phyloP scores from a whole-genome alignment of 257 asterid species.

The Fraxinus pennsylvanica region DNA sequence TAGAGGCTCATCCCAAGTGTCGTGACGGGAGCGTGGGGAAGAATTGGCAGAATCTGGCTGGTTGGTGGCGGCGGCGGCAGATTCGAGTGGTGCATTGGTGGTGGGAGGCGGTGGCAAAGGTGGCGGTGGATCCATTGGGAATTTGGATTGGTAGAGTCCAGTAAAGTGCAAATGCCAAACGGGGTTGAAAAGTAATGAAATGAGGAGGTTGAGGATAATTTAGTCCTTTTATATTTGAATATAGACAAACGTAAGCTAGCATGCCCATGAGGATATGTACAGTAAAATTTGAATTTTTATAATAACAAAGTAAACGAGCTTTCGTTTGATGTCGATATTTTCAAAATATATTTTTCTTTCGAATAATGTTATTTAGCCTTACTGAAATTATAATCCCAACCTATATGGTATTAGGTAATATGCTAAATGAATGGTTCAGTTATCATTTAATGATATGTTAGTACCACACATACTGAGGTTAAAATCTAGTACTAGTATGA shows the following conservation, averaged over 20 bases:
- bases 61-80: conserved; percentile 22
- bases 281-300: background rate
- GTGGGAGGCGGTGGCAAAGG: conserved; percentile 27
- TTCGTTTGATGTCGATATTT: too few relatives aligned
- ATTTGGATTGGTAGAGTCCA: background rate
- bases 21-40: conserved; percentile 49
- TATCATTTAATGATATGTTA: too few relatives aligned
- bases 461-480: too few relatives aligned
- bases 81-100: conserved; percentile 14
- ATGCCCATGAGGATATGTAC: background rate
- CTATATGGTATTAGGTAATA: too few relatives aligned
- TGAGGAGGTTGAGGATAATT: background rate
- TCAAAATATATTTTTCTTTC: too few relatives aligned
- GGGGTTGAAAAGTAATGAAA: background rate
- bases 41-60: conserved; percentile 49
- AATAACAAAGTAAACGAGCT: too few relatives aligned
- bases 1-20: conserved; percentile 54
- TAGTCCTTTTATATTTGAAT: background rate
- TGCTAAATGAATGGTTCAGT: too few relatives aligned
- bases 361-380: too few relatives aligned
- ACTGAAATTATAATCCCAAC: too few relatives aligned
- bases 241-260: background rate
- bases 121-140: conserved; percentile 56
- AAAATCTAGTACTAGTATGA: too few relatives aligned
- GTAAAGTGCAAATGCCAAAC: background rate